These are phyloP conservation scores for Corchorus olitorius DNA, from an alignment of 345 rosid species.

Conservation along the genomic window DNA sequence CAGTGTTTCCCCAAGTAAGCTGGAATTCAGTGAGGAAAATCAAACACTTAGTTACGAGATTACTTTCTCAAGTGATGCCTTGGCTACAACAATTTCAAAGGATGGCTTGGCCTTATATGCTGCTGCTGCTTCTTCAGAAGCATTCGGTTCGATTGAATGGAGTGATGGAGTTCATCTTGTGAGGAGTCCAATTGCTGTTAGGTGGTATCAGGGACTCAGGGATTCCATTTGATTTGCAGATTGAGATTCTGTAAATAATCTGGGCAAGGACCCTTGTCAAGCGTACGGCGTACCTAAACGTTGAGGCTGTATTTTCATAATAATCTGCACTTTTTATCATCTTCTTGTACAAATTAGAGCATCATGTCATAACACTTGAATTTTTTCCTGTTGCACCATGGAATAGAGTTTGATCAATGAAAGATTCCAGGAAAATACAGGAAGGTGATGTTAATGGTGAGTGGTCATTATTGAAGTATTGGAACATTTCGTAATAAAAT, in stretches of 20 bases:
- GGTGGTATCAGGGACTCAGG: background rate
- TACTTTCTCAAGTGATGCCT: conserved; percentile 49
- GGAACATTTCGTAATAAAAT: background rate
- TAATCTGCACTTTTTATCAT: conserved; percentile 1
- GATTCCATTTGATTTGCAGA: conserved; percentile 14
- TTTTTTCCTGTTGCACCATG: background rate
- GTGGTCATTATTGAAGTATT: background rate
- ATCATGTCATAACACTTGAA: background rate
- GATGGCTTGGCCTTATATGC: conserved; percentile 31
- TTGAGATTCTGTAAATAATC: background rate
- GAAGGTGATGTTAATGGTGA: background rate
- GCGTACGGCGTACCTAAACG: background rate
- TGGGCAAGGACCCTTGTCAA: background rate
- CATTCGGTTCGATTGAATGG: conserved; percentile 81
- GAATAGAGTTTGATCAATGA: background rate
- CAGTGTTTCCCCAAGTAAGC: conserved; percentile 61
- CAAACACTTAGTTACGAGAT: conserved; percentile 56
- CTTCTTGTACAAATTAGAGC: background rate
- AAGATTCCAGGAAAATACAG: background rate
- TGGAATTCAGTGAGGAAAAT: conserved; percentile 55
- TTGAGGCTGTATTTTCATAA: background rate
- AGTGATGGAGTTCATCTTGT: conserved; percentile 39
- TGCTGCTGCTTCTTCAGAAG: conserved; percentile 34
- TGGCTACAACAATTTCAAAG: conserved; percentile 10
- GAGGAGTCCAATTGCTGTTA: conserved; percentile 17